Base-by-base conservation (phyloP, 495 filamentous ascomycete species). In the Durotheca rogersii region DNA sequence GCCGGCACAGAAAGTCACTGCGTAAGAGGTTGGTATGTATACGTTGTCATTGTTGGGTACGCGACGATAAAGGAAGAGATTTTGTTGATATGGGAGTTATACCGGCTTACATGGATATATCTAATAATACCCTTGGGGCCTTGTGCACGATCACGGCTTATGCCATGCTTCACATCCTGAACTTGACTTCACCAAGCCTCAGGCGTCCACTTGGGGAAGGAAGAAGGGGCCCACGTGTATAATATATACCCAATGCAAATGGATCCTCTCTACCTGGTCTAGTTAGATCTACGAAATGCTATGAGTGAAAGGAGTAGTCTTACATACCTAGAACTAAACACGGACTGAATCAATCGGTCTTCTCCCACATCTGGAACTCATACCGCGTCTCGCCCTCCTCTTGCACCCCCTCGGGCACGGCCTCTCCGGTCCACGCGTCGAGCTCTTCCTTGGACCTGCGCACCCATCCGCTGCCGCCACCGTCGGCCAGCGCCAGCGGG, bases 331-430 rank as follows among this genome's bases (percentile, higher is more conserved):
- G 64, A 41, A 23, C 45, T 49, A 39, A 53, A 29, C 27, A 10
- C 30, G 20, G 18, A 18, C 11, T 25, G 27, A 4, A 27, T 58
- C 48, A 65, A 54, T 64, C 67, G 49, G 56, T 59, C 68, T 67
- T 74, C 70, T 76, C 76, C 76, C 81, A 84, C 73, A 84, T 77
- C 69, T 86, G 75, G 70, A 81, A 87, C 61, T 81, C 74, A 66
- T 82, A 88, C 61, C 58, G 58, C 18, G 79, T 78, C 15, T 75
- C 81, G 16, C 66, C 71, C 67, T 87, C 85, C 53, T 72, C 71
- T 59, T 80, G 69, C 49, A 69, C 53, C 0, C 71, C 76, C 38
- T 59, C 71, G 1, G 68, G 66, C 7, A 83, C 73, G 23, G 69
- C 69, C 67, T 89, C 84, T 2, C 81, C 85, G 4, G 75, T 73